phyloP scores from a whole-genome alignment of 75 land plant genomes.

The Selaginella moellendorffii region DNA sequence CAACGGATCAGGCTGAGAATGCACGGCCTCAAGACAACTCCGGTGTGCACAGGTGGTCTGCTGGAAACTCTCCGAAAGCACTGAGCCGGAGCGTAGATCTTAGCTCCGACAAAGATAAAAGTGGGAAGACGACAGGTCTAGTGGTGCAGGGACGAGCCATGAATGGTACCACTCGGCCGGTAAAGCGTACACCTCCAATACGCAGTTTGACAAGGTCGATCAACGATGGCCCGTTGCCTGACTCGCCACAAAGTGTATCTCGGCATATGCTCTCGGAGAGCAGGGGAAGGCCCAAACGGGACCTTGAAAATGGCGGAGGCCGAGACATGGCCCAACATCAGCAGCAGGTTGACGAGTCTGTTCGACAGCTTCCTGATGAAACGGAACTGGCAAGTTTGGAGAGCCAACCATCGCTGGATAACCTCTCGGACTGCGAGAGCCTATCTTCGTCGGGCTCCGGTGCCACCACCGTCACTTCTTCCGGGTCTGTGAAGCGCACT shows the following conservation, averaged over 20 bases:
- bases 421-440: constrained; percentile 40
- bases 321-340: constrained; percentile 1
- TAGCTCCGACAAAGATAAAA: constrained; percentile 28
- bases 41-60: constrained; percentile 62
- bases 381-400: constrained; percentile 18
- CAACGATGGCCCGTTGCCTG: constrained; percentile 23
- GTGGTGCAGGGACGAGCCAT: constrained; percentile 24
- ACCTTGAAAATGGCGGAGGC: background rate
- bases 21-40: constrained; percentile 54
- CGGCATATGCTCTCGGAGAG: constrained; percentile 26
- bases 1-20: constrained; percentile 65
- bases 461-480: too few relatives aligned
- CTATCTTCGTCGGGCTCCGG: too few relatives aligned
- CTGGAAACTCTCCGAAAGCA: constrained; percentile 38
- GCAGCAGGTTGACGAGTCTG: background rate
- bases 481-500: too few relatives aligned
- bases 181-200: constrained; percentile 16
- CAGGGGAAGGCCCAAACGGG: constrained; percentile 8
- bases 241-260: background rate
- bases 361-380: constrained; percentile 13
- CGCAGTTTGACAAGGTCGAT: constrained; percentile 29
- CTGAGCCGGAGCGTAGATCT: constrained; percentile 56
- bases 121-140: constrained; percentile 16
- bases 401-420: constrained; percentile 12
- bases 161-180: constrained; percentile 23